These are phyloP conservation scores for Dactylellina haptotyla DNA, from an alignment of 2,329 filamentous ascomycete species.

Conservation along the genomic window DNA sequence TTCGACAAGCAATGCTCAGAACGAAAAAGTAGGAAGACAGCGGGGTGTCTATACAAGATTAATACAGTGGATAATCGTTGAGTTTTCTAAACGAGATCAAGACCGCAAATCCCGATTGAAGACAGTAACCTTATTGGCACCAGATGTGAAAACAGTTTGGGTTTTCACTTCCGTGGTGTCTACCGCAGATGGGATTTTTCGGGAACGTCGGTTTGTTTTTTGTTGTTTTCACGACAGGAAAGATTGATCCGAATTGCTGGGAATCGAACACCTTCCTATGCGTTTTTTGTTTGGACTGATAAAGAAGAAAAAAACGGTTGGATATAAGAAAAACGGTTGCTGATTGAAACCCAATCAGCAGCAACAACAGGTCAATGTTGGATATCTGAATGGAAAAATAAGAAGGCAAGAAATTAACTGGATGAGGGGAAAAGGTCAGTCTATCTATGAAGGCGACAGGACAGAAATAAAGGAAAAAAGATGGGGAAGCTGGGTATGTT, in stretches of 20 bases:
- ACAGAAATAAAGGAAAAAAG: constrained; percentile 31
- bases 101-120: constrained; percentile 40
- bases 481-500: constrained; percentile 53
- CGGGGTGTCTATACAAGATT: constrained; percentile 33
- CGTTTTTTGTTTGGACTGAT: constrained; percentile 16
- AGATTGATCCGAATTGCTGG: constrained; percentile 50
- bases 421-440: constrained; percentile 52
- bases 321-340: constrained; percentile 43
- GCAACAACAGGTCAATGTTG: constrained; percentile 51
- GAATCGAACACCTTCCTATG: constrained; percentile 20
- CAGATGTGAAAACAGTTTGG: constrained; percentile 42
- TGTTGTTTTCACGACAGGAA: constrained; percentile 32
- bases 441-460: constrained; percentile 51
- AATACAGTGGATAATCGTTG: constrained; percentile 27
- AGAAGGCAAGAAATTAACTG: constrained; percentile 43
- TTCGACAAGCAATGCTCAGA: constrained; percentile 33
- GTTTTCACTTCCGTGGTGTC: constrained; percentile 32
- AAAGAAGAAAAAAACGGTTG: constrained; percentile 20
- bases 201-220: constrained; percentile 47
- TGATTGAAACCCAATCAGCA: constrained; percentile 33
- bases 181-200: constrained; percentile 38
- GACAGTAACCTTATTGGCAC: constrained; percentile 28
- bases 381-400: constrained; percentile 32
- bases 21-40: constrained; percentile 35
- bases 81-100: constrained; percentile 34